These are phyloP conservation scores for Schrenkiella parvula DNA, from an alignment of 345 rosid species.

Conservation along the genomic window DNA sequence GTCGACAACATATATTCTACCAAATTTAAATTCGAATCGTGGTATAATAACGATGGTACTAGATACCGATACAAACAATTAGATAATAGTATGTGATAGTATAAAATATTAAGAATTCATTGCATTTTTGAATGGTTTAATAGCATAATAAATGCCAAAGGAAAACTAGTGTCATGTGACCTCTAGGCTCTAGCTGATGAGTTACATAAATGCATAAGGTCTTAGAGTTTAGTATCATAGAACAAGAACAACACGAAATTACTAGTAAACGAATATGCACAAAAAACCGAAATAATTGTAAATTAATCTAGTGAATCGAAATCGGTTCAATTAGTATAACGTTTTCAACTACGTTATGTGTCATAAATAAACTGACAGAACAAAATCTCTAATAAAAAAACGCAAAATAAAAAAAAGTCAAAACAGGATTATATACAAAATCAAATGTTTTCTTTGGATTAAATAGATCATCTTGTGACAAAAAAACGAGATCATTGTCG, in stretches of 20 bases:
- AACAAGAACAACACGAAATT: not conserved
- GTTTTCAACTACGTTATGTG: not conserved
- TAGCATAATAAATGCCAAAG: not conserved
- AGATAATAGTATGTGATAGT: not conserved
- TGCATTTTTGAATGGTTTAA: not conserved
- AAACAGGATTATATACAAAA: not conserved
- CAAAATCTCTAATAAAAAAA: not conserved
- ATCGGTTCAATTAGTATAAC: not conserved
- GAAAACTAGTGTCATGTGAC: conserved; percentile 29
- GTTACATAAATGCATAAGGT: conserved; percentile 14
- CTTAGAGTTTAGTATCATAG: not conserved
- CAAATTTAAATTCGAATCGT: not conserved
- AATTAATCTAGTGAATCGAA: not conserved
- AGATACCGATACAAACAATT: not conserved
- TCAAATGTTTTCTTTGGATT: not conserved
- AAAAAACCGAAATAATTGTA: not conserved
- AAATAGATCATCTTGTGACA: not conserved
- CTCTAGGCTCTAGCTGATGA: conserved; percentile 22
- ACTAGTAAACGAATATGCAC: not conserved
- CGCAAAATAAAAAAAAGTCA: not conserved
- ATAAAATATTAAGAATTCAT: not conserved
- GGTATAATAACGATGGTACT: not conserved
- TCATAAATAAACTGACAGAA: not conserved
- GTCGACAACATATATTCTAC: not conserved
- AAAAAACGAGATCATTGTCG: not conserved